phyloP scores from a whole-genome alignment of 2,329 filamentous ascomycete genomes.

The Epichloe coenophiala region DNA sequence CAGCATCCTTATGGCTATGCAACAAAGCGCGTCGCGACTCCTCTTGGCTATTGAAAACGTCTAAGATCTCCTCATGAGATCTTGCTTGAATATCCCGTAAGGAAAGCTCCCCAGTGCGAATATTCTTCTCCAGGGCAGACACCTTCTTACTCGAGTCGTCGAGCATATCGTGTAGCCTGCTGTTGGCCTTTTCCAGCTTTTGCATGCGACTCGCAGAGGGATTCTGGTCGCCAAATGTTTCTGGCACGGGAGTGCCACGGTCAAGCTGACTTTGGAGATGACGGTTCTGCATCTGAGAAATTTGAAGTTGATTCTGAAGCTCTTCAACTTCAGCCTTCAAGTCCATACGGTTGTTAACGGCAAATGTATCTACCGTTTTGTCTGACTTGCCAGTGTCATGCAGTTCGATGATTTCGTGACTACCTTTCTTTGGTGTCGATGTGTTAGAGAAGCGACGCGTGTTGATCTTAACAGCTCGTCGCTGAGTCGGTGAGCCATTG shows the following conservation, averaged over 20 bases:
- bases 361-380: slow-evolving; percentile 64
- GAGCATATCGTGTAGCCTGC: slow-evolving; percentile 80
- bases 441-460: slow-evolving; percentile 54
- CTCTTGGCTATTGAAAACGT: slow-evolving; percentile 86
- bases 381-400: slow-evolving; percentile 76
- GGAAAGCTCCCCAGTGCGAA: slow-evolving; percentile 76
- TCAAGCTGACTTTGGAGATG: slow-evolving; percentile 83
- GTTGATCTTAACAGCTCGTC: slow-evolving; percentile 42
- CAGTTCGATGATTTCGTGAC: slow-evolving; percentile 42
- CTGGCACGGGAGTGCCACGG: slow-evolving; percentile 46
- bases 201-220: slow-evolving; percentile 71
- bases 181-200: slow-evolving; percentile 87
- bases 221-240: slow-evolving; percentile 62
- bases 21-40: slow-evolving; percentile 71
- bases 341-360: slow-evolving; percentile 81
- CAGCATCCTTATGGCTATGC: slow-evolving; percentile 71
- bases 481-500: slow-evolving; percentile 61
- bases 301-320: slow-evolving; percentile 84
- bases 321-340: slow-evolving; percentile 82
- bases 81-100: slow-evolving; percentile 84
- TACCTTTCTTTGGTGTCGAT: slow-evolving; percentile 64
- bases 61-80: slow-evolving; percentile 87
- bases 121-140: slow-evolving; percentile 72
- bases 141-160: slow-evolving; percentile 91
- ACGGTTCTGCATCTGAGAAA: slow-evolving; percentile 88